Evolutionary conservation across 352 stramenopile species (phyloP).

Genomic region (Aphanomyces invadans): DNA sequence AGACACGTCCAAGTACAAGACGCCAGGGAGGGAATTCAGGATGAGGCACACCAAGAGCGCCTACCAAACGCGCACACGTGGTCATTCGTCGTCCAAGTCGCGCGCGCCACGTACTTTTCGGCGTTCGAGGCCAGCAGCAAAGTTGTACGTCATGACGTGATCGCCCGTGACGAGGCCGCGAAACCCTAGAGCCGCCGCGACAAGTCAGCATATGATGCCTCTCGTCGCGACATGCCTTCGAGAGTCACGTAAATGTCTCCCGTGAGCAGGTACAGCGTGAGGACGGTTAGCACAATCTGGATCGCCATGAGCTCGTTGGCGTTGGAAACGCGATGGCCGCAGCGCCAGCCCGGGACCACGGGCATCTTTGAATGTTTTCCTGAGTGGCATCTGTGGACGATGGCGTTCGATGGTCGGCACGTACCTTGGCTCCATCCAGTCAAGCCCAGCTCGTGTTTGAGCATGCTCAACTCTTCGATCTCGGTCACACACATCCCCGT

Average conservation of each 20-base stretch:
- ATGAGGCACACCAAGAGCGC: neutral
- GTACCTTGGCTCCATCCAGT: conserved; percentile 19
- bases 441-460: neutral
- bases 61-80: too few relatives aligned
- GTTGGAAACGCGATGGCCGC: conserved; percentile 9
- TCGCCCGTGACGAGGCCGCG: neutral
- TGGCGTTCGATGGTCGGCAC: neutral
- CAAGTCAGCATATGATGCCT: neutral
- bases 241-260: conserved; percentile 14
- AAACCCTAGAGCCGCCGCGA: neutral
- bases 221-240: neutral
- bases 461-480: conserved; percentile 15
- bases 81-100: too few relatives aligned
- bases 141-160: neutral
- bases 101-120: conserved; percentile 7
- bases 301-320: conserved; percentile 2
- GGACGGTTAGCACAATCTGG: neutral
- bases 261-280: neutral
- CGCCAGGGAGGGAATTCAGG: neutral
- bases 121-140: neutral
- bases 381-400: neutral
- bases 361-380: conserved; percentile 7
- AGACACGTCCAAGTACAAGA: conserved; percentile 19
- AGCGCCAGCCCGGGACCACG: conserved; percentile 11
- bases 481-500: conserved; percentile 7